Evolutionary conservation across 2,329 filamentous ascomycete genomes (phyloP).

Genomic region (Aspergillus spinulosporus): DNA sequence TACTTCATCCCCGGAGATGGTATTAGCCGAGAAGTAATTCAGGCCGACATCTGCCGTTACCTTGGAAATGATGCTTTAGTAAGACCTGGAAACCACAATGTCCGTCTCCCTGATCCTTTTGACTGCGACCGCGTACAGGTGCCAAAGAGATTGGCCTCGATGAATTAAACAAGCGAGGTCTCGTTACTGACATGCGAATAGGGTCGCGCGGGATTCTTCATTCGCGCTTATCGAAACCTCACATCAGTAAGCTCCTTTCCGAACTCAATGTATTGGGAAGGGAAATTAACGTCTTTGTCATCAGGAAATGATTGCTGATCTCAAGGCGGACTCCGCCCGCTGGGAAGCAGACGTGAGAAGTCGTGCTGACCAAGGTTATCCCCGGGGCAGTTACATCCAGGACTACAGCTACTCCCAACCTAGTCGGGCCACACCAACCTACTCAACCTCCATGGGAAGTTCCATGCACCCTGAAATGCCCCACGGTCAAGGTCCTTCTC

Average conservation of each 20-base stretch:
- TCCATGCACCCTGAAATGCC: constrained; percentile 42
- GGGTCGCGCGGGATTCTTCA: constrained; percentile 70
- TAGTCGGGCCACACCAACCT: constrained; percentile 40
- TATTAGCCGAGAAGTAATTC: constrained; percentile 81
- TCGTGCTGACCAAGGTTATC: constrained; percentile 43
- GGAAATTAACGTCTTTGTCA: constrained; percentile 25
- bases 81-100: constrained; percentile 72
- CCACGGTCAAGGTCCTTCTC: constrained; percentile 40
- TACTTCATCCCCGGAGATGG: constrained; percentile 79
- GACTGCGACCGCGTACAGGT: not conserved
- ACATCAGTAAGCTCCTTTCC: constrained; percentile 63
- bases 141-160: constrained; percentile 4
- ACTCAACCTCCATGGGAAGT: constrained; percentile 35
- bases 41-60: constrained; percentile 80
- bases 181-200: constrained; percentile 47
- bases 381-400: constrained; percentile 45
- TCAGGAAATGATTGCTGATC: constrained; percentile 57
- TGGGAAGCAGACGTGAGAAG: constrained; percentile 50
- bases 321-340: constrained; percentile 54
- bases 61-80: constrained; percentile 80
- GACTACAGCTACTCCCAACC: constrained; percentile 39
- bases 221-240: constrained; percentile 75
- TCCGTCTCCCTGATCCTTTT: constrained; percentile 46
- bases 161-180: constrained; percentile 6
- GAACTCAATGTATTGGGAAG: constrained; percentile 8